phyloP scores from a whole-genome alignment of 169 alveolate genomes.

The Miamiensis avidus region DNA sequence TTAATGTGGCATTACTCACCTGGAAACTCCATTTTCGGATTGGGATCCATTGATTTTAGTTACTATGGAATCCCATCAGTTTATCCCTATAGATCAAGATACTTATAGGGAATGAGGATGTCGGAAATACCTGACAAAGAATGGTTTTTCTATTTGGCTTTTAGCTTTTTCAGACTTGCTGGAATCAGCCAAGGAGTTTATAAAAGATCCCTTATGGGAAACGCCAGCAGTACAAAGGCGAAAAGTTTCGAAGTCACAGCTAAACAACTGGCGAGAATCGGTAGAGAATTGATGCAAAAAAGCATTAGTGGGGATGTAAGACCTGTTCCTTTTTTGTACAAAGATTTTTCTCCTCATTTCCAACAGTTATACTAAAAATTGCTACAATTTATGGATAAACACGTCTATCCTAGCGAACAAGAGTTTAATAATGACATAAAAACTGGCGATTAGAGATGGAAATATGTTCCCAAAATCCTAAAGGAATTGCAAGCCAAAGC shows the following conservation, averaged over 20 bases:
- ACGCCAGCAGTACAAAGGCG: slow-evolving; percentile 27
- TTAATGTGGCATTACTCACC: slow-evolving; percentile 14
- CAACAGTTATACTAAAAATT: slow-evolving; percentile 10
- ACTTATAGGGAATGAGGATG: neutral
- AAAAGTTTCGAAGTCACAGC: neutral
- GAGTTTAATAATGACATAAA: neutral
- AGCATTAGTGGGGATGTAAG: slow-evolving; percentile 5
- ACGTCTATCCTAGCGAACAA: slow-evolving; percentile 19
- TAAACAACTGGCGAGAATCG: neutral
- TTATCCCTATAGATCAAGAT: neutral
- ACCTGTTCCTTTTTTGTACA: neutral
- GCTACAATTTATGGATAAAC: slow-evolving; percentile 5
- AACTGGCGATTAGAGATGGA: slow-evolving; percentile 32
- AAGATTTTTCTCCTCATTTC: slow-evolving; percentile 6
- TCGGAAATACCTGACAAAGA: slow-evolving; percentile 16
- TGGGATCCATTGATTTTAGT: slow-evolving; percentile 15
- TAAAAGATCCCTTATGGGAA: slow-evolving; percentile 30
- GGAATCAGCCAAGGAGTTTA: slow-evolving; percentile 47
- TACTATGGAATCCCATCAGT: slow-evolving; percentile 19
- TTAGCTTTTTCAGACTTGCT: slow-evolving; percentile 42
- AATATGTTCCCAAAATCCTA: slow-evolving; percentile 27
- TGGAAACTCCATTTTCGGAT: neutral
- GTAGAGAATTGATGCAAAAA: slow-evolving; percentile 9
- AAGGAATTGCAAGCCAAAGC: slow-evolving; percentile 49
- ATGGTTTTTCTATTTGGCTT: slow-evolving; percentile 25